Base-by-base conservation (phyloP, 768 basidiomycete species). In the Lactarius sp. region DNA sequence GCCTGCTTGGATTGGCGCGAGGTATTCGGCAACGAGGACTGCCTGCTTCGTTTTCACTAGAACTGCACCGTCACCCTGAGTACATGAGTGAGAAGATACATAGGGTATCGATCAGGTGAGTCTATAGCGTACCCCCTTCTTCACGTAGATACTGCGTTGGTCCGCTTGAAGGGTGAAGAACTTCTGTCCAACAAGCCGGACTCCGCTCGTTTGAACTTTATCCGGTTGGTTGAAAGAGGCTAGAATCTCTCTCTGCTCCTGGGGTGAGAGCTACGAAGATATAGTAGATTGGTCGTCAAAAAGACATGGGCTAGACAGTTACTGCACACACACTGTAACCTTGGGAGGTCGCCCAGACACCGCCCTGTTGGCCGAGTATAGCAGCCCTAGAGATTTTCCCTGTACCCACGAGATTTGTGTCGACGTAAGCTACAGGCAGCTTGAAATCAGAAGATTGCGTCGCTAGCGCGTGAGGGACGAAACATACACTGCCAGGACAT, bases 31-130 rank as follows among this genome's bases (percentile, higher is more conserved):
- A 22, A 97, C 85, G 57, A 98, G 78, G 60, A 96, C 77, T n/a
- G 91, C 92, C 70, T 90, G 88, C 65, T 81, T 87, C 18, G 92
- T 95, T 79, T 89, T 90, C 52, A 90, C 85, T 62, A 94, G 70
- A 36, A 82, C 69, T 42, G 79, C 83, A 1, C 95, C 94, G 72
- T 91, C 84, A 22, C 79, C 81, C 93, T 95, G 70, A 52, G 10
- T 56, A 55, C 37, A 56, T 58, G 49, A 46, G 59, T 54, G 52
- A 47, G 49, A 56, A 46, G 44, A 49, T 12, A 61, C 3, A 22
- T 44, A 18, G n/a, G 14, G 22, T 3, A 37, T 49, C 42, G 8
- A 56, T 18, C n/a, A 47, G 54, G 33, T 33, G 34, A 20, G 39
- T 36, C 9, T 10, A 62, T n/a, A 44, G 74, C 92, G 71, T 65